Evolutionary conservation across 1,139 yeast species (phyloP).

Genomic region (Protomyces inundatus): DNA sequence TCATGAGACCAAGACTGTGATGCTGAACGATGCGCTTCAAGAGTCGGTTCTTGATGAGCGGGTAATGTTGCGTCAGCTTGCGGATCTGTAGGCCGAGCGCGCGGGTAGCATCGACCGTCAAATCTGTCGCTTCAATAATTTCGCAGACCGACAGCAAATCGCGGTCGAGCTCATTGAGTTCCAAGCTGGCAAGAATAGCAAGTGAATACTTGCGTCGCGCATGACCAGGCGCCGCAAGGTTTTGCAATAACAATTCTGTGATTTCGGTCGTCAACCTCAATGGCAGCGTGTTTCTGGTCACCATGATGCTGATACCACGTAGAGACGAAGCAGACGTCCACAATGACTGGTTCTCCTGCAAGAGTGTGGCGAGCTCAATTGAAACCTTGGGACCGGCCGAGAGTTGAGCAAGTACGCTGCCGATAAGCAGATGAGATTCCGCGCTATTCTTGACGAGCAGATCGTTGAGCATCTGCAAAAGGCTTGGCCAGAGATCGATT

Average conservation of each 20-base stretch:
- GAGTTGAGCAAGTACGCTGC: slow-evolving; percentile 2
- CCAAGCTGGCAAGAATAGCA: slow-evolving; percentile 13
- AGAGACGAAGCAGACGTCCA: slow-evolving; percentile 15
- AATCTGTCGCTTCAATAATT: slow-evolving; percentile 66
- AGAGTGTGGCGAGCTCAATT: background rate
- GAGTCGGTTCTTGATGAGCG: slow-evolving; percentile 35
- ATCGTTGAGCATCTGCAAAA: background rate
- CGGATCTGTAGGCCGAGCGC: slow-evolving; percentile 69
- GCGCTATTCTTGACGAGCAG: background rate
- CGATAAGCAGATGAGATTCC: background rate
- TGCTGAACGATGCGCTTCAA: slow-evolving; percentile 47
- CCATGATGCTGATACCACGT: background rate
- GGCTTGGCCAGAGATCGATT: background rate
- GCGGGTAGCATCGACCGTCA: slow-evolving; percentile 64
- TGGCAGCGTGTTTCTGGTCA: background rate
- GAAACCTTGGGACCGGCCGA: background rate
- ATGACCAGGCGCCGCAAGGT: slow-evolving; percentile 15
- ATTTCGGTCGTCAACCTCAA: background rate
- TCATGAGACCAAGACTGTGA: slow-evolving; percentile 43
- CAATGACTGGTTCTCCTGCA: background rate
- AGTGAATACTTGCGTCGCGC: slow-evolving; percentile 21
- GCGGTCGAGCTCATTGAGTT: slow-evolving; percentile 29
- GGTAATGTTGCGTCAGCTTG: slow-evolving; percentile 49
- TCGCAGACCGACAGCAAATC: slow-evolving; percentile 43
- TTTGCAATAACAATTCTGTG: slow-evolving; percentile 1